Base-by-base conservation (phyloP, 164 flowering plant species). In the Aristolochia californica region DNA sequence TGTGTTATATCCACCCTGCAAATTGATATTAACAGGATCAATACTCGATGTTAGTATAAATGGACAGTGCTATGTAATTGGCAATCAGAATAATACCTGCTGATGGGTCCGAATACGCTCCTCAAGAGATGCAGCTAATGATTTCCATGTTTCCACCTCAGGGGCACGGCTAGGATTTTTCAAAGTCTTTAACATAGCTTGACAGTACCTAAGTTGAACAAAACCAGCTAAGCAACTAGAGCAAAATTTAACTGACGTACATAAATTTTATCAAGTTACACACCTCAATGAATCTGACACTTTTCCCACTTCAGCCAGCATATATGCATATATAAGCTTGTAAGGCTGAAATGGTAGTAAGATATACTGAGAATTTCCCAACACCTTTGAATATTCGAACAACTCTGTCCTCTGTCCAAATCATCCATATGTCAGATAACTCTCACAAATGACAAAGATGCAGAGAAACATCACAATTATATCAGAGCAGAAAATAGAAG, bases 301-400 rank as follows among this genome's bases (percentile, higher is more conserved):
- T 67, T 80, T 90, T 25, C 99, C 99, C 56, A 88, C 88, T 82
- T 94, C 99, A 66, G 91, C 95, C 53, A 94, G 75, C 99, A 94
- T 94, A 74, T 80, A 64, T 14, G 99, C 99, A 73, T 94, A 94
- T 30, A 90, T 63, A 66, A 90, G 79, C 75, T 94, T 93, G 78
- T 93, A 93, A 44, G 99, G 99, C 75, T 87, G 99, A 74, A 93
- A 89, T 13, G 96, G 90, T 59, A 76, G 82, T 64, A 93, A 74
- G 58, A 73, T 68, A 66, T 74, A 93, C 81, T 93, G 99, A 62
- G 99, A 87, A 72, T 94, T 94, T 47, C 99, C 99, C 49, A 94
- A 91, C 68, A 82, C 84, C 78, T 83, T 87, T 18, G 99, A 79
- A 60, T 90, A 86, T 72, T 94, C 99, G 59, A 83, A 90, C n/a